phyloP scores from a whole-genome alignment of 2,329 filamentous ascomycete genomes.

The Colletotrichum cuscutae region DNA sequence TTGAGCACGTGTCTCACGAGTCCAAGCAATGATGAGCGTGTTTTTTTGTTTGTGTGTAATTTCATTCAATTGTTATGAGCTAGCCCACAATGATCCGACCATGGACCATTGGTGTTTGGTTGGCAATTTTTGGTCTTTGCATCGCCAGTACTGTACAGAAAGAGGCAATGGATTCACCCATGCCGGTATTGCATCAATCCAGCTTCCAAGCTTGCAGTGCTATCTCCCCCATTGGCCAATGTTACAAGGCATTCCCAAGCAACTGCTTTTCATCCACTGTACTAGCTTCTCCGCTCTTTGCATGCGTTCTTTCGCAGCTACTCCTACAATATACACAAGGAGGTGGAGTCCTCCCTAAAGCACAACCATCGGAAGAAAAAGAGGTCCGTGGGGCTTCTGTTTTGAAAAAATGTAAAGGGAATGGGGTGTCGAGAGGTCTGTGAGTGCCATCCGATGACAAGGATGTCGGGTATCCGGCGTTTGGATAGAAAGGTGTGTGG shows the following conservation, averaged over 20 bases:
- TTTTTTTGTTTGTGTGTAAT: conserved; percentile 30
- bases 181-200: conserved; percentile 24
- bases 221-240: conserved; percentile 23
- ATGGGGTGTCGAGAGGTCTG: conserved; percentile 29
- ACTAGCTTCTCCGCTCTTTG: conserved; percentile 20
- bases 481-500: conserved; percentile 32
- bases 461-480: conserved; percentile 33
- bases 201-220: conserved; percentile 35
- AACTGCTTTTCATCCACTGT: conserved; percentile 33
- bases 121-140: conserved; percentile 25
- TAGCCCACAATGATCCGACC: conserved; percentile 28
- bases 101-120: conserved; percentile 16
- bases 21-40: background rate
- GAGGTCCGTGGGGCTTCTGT: conserved; percentile 30
- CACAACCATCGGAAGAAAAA: background rate
- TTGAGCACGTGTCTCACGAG: conserved; percentile 7
- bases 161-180: conserved; percentile 32
- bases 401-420: conserved; percentile 33
- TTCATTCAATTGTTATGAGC: conserved; percentile 33
- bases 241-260: conserved; percentile 31
- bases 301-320: conserved; percentile 22
- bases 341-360: conserved; percentile 32
- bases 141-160: conserved; percentile 34
- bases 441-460: conserved; percentile 34
- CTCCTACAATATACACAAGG: conserved; percentile 33